Evolutionary conservation across 371 early-diverging fungal genomes (phyloP).

Genomic region (Mucor circinelloides): DNA sequence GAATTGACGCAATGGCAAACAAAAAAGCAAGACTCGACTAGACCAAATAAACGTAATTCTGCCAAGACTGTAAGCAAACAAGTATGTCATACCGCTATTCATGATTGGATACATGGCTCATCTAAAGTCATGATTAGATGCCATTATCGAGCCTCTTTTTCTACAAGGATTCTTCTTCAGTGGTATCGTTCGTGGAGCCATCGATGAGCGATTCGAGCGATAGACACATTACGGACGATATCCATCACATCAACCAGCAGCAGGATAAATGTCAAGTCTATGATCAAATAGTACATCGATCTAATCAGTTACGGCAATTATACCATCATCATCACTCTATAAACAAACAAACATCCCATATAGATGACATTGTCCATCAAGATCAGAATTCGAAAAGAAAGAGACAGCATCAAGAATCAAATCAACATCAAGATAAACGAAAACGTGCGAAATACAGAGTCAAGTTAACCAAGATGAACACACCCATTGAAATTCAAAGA

Average conservation of each 20-base stretch:
- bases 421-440: neutral
- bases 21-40: conserved; percentile 1
- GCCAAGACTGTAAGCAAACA: neutral
- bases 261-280: conserved; percentile 9
- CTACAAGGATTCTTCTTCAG: conserved; percentile 1
- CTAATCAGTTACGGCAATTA: neutral
- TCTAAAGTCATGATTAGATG: neutral
- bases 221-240: neutral
- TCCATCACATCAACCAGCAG: neutral
- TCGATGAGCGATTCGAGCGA: neutral
- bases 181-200: conserved; percentile 10
- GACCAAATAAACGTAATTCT: neutral
- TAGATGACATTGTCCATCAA: neutral
- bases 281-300: conserved; percentile 7
- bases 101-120: neutral
- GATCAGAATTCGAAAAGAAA: neutral
- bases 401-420: neutral
- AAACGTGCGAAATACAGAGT: conserved; percentile 6
- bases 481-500: conserved; percentile 15
- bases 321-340: neutral
- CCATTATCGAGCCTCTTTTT: conserved; percentile 5
- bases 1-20: conserved; percentile 8
- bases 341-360: neutral
- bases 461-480: conserved; percentile 5
- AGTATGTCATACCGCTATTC: neutral